phyloP scores from a whole-genome alignment of 305 asterid genomes.

The Fraxinus velutina region DNA sequence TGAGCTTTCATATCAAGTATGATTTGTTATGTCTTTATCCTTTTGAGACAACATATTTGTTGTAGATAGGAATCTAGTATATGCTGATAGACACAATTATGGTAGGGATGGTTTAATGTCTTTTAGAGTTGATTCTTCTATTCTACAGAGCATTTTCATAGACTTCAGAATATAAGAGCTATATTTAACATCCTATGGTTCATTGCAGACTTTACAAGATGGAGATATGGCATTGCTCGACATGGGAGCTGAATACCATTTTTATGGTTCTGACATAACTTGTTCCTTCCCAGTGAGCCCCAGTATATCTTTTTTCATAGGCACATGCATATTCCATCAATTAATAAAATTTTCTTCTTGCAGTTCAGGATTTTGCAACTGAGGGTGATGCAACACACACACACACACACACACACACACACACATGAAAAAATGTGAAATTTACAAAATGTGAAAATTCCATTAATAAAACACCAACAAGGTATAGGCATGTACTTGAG shows the following conservation, averaged over 20 bases:
- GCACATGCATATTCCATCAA: not conserved
- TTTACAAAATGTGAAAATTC: not conserved
- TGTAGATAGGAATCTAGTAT: not conserved
- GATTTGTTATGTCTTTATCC: not conserved
- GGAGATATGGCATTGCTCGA: constrained; percentile 95
- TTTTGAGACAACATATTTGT: not conserved
- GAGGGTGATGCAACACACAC: constrained; percentile 11
- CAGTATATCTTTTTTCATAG: not conserved
- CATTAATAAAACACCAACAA: not conserved
- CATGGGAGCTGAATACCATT: constrained; percentile 97
- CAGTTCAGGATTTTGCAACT: constrained; percentile 11
- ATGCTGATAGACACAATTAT: not conserved
- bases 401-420: not conserved
- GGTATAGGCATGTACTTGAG: not conserved
- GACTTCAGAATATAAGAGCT: constrained; percentile 3
- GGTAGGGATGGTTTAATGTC: not conserved
- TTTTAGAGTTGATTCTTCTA: not conserved
- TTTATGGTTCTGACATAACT: constrained; percentile 95
- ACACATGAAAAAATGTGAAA: constrained; percentile 2
- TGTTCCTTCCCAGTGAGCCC: constrained; percentile 88
- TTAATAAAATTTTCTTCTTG: constrained; percentile 2
- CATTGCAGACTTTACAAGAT: constrained; percentile 62
- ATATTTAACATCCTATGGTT: constrained; percentile 14
- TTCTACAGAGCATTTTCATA: constrained; percentile 2
- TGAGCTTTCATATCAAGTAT: not conserved